Base-by-base conservation (phyloP, 495 filamentous ascomycete species). In the Hypoxylon perforatum region DNA sequence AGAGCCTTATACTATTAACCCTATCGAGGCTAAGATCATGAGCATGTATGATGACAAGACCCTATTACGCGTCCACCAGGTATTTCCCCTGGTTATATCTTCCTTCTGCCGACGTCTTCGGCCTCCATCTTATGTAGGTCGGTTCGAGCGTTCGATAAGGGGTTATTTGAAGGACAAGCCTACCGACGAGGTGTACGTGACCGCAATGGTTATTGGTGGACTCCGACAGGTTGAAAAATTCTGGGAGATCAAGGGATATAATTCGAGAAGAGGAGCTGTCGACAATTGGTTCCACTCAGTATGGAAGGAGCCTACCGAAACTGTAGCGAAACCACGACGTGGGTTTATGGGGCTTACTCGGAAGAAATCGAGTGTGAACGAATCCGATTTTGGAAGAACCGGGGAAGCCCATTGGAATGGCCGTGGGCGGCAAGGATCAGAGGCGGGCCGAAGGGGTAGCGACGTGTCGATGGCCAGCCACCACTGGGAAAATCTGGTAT, bases 221-320 rank as follows among this genome's bases (percentile, higher is more conserved):
- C 70, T 87, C 49, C 78, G 84, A 5, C 80, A 85, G 61, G 83
- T 85, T 10, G 82, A 85, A 56, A 73, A 78, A 57, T 80, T 87
- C 33, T 87, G 84, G 84, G 84, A 87, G 58, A 80, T 84, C 2
- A 86, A 87, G 56, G 83, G 84, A 19, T 87, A 87, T 69, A 87
- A 86, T 63, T 69, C 76, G 15, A 76, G 84, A 22, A 80, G 82
- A 53, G 77, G 75, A 15, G 78, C 80, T 14, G 84, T 87, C 14
- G 84, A 87, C 63, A 70, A 56, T 12, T 87, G 84, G 84, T 87
- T 82, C 67, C 74, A 73, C 11, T 78, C 77, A 28, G 70, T 87
- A 15, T 73, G 76, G 11, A 75, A 70, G 28, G 82, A 80, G 21
- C 62, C 77, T 8, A 61, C 76, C 5, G 78, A 85, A 53, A 57